Base-by-base conservation (phyloP, 2,329 filamentous ascomycete genomes). In the Raffaelea arxii region DNA sequence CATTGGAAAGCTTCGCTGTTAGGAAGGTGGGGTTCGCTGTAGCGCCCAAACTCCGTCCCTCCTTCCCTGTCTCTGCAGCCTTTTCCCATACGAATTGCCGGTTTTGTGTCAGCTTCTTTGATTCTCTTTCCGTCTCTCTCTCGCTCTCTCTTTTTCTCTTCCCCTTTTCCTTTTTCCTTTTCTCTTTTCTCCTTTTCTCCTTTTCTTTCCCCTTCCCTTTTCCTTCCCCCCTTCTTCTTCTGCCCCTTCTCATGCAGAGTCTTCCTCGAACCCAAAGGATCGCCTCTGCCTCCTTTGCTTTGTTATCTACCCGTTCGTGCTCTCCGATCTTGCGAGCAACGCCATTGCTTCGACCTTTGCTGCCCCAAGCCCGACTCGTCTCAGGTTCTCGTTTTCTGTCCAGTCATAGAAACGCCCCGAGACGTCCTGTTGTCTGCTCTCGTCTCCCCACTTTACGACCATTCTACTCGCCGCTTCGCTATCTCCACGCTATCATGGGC, bases 401-500 rank as follows among this genome's bases (percentile, higher is more conserved):
- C 38, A 24, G 16, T 27, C 40, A 27, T 6, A 12, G 7, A 36
- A 18, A 12, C 32, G 7, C 32, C 7, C 6, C 32, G 32, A n/a
- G 14, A 16, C 32, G 7, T 4, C 27, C 3, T 14, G 22, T 30
- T 37, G 12, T n/a, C 21, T 14, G 37, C 41, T 24, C 22, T 24
- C 21, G 18, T 35, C 24, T 16, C 21, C n/a, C 30, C 25, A n/a
- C n/a, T n/a, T n/a, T 37, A 18, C 35, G 14, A 10, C n/a, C 9
- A 37, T 21, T 22, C 4, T 21, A 22, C 7, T n/a, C n/a, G n/a
- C n/a, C n/a, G n/a, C n/a, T n/a, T 25, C 46, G 25, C 25, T 23
- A 6, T 11, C 25, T 23, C 40, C 40, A 24, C 46, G 18, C 36
- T 25, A 41, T 18, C 43, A 49, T 43, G 43, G 39, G 30, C 30